Evolutionary conservation across 768 basidiomycete genomes (phyloP).

Genomic region (Austroboletus eburneus): DNA sequence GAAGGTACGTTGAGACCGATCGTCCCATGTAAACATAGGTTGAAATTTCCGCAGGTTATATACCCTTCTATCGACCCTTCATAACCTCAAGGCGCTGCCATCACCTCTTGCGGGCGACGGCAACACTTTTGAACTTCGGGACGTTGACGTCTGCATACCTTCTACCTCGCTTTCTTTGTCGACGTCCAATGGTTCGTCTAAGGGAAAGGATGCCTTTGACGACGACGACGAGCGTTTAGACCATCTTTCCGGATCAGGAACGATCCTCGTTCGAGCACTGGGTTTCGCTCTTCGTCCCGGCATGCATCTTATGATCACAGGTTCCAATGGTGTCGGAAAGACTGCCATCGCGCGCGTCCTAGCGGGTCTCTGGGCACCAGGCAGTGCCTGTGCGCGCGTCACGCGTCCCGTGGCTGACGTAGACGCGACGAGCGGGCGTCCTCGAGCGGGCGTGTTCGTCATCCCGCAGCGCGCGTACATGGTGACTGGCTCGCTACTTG

Average conservation of each 20-base stretch:
- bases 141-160: conserved; percentile 73
- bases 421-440: conserved; percentile 34
- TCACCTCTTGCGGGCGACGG: conserved; percentile 28
- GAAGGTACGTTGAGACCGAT: conserved; percentile 25
- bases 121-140: conserved; percentile 54
- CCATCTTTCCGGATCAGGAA: conserved; percentile 18
- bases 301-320: conserved; percentile 92
- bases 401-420: conserved; percentile 24
- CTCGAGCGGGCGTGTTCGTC: conserved; percentile 58
- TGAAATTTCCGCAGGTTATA: conserved; percentile 56
- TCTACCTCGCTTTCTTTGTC: conserved; percentile 1
- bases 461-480: conserved; percentile 94
- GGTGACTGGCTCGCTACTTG: conserved; percentile 79
- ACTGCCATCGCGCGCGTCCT: conserved; percentile 85
- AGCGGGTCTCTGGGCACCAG: conserved; percentile 82
- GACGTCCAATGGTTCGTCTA: background rate
- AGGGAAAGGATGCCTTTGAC: conserved; percentile 1
- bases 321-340: conserved; percentile 90
- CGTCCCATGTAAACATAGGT: background rate
- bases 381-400: conserved; percentile 33
- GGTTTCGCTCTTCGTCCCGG: conserved; percentile 59
- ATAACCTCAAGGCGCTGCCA: conserved; percentile 60
- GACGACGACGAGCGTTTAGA: conserved; percentile 15
- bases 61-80: conserved; percentile 79
- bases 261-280: conserved; percentile 64